These are phyloP conservation scores for Starmera caribaea DNA, from an alignment of 805 yeast genomes.

Conservation along the genomic window DNA sequence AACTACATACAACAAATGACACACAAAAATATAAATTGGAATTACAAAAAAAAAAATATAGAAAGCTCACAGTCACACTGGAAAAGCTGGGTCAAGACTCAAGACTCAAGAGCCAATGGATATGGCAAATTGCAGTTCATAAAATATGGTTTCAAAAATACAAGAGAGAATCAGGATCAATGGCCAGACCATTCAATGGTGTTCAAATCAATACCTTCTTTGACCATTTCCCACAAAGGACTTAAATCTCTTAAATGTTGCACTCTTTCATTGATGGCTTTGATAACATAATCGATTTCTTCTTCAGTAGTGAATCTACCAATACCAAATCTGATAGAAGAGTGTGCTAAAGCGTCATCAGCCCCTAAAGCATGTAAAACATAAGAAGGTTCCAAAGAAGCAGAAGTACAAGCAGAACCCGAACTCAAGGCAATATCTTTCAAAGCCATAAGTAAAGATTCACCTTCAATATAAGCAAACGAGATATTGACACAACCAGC, in stretches of 20 bases:
- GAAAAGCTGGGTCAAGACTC: too few relatives aligned
- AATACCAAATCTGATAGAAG: conserved; percentile 95
- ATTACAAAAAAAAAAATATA: too few relatives aligned
- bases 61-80: too few relatives aligned
- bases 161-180: conserved; percentile 23
- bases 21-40: too few relatives aligned
- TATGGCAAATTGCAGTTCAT: too few relatives aligned
- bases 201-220: conserved; percentile 91
- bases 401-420: conserved; percentile 98
- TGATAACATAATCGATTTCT: conserved; percentile 87
- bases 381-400: conserved; percentile 95
- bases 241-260: conserved; percentile 84
- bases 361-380: conserved; percentile 96
- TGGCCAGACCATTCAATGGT: conserved; percentile 98
- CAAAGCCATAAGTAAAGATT: conserved; percentile 92
- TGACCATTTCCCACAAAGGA: conserved; percentile 99
- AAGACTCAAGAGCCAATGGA: too few relatives aligned
- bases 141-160: too few relatives aligned
- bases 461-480: conserved; percentile 97
- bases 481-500: conserved; percentile 96
- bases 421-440: conserved; percentile 94
- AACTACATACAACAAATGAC: too few relatives aligned
- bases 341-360: conserved; percentile 96
- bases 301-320: conserved; percentile 96
- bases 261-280: conserved; percentile 84